A percentile compares a stretch with the other conserved stretches of the same genome.
phyloP scores from a whole-genome alignment of 129 eudicot genomes.

The Flaveria trinervia region DNA sequence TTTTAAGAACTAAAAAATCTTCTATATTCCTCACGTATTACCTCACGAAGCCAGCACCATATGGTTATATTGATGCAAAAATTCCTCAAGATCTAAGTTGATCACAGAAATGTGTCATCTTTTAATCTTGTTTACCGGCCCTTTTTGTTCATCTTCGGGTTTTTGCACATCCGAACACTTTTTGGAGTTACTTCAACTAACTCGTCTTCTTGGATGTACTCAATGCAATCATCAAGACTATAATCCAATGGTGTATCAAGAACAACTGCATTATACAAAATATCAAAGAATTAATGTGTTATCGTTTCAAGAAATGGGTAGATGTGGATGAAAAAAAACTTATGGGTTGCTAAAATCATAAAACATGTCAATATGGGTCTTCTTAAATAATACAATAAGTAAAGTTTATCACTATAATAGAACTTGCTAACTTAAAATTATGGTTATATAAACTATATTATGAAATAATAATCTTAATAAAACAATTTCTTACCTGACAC shows the following conservation, averaged over 20 bases:
- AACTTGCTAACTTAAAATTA: neutral
- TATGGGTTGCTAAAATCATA: neutral
- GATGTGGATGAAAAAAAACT: too few relatives aligned
- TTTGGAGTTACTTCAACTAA: conserved; percentile 78
- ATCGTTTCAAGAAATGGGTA: neutral
- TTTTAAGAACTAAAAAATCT: conserved; percentile 27
- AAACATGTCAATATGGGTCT: neutral
- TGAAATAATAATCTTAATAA: too few relatives aligned
- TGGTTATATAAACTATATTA: neutral
- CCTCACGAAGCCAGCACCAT: neutral
- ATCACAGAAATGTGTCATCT: conserved; percentile 8
- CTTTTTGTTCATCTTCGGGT: conserved; percentile 74
- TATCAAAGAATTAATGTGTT: neutral
- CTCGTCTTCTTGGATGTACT: conserved; percentile 96
- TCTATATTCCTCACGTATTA: conserved; percentile 16
- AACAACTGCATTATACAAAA: conserved; percentile 56
- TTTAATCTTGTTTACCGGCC: conserved; percentile 32
- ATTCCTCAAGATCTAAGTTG: conserved; percentile 5
- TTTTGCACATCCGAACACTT: conserved; percentile 73
- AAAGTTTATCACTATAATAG: neutral
- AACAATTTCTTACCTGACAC: conserved; percentile 55
- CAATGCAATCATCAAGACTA: conserved; percentile 94
- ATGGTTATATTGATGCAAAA: conserved; percentile 15
- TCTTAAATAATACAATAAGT: neutral
- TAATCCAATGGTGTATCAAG: conserved; percentile 81